Percentiles rank a stretch among this genome's conserved stretches.
These are phyloP conservation scores for Gelatoporia subvermispora DNA, from an alignment of 768 basidiomycete species.

Conservation along the genomic window DNA sequence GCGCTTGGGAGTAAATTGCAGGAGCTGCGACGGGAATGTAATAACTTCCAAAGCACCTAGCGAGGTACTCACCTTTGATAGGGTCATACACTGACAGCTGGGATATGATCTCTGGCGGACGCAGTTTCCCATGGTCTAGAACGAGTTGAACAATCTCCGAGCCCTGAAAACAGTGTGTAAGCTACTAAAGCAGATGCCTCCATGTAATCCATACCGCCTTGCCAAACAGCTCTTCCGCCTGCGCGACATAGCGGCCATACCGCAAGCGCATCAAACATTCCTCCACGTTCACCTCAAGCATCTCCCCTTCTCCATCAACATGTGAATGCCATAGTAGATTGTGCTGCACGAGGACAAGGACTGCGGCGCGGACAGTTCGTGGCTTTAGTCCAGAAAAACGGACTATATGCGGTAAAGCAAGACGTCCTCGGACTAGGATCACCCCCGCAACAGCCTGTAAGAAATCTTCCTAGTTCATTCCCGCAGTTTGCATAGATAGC, in stretches of 20 bases:
- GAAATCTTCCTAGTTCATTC: neutral
- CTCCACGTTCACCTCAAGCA: constrained; percentile 76
- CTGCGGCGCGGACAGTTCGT: constrained; percentile 60
- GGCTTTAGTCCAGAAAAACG: constrained; percentile 66
- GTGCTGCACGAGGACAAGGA: constrained; percentile 84
- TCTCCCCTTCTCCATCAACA: constrained; percentile 65
- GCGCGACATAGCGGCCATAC: constrained; percentile 78
- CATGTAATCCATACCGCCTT: constrained; percentile 47
- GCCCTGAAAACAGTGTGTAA: constrained; percentile 43
- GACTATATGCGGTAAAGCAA: constrained; percentile 64
- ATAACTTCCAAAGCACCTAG: neutral
- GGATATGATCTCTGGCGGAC: constrained; percentile 63
- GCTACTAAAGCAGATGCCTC: neutral
- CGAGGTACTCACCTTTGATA: constrained; percentile 22
- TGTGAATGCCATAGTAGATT: constrained; percentile 85
- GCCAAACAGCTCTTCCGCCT: constrained; percentile 69
- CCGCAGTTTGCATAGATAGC: too few relatives aligned
- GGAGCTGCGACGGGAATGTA: constrained; percentile 27
- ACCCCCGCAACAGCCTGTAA: constrained; percentile 65
- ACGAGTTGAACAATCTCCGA: constrained; percentile 71
- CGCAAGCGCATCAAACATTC: constrained; percentile 80
- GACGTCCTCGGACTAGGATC: constrained; percentile 77
- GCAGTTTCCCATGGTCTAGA: constrained; percentile 83
- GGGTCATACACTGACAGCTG: constrained; percentile 44
- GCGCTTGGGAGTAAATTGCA: constrained; percentile 48